Base-by-base conservation (phyloP, 495 filamentous ascomycete genomes). In the Jackrogersella multiformis region DNA sequence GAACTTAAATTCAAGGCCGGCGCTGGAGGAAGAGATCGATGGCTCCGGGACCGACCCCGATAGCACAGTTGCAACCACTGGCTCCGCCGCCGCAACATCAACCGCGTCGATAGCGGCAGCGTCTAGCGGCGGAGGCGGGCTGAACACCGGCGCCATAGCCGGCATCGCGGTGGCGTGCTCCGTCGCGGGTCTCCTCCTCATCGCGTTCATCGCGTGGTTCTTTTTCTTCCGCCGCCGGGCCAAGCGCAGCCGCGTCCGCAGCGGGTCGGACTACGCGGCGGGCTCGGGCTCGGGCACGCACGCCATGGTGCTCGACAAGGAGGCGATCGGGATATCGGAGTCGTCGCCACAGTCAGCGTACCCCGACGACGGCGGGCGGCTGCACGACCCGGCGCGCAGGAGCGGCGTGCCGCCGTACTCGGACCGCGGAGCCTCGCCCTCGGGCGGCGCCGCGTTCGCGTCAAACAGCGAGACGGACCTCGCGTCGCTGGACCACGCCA, bases 101-200 rank as follows among this genome's bases (percentile, higher is more conserved):
- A n/a, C n/a, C 4, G 9, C 26, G 15, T 3, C 45, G 7, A 16
- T 39, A 7, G 2, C 13, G 4, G 9, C 20, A 16, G 30, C 42
- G 6, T 20, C 34, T 0, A 61, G 45, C 1, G 9, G 24, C 0
- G 57, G 57, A n/a, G 72, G 73, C 16, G 32, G 32, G 1, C 64
- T 82, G 7, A 44, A 67, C 10, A 72, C 20, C 1, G 77, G 76
- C 51, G 77, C 78, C 46, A 76, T 80, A 55, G 74, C 73, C 24
- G 81, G 81, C 35, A 79, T 82, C 48, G 79, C 78, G 41, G 77
- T 82, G 5, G 81, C 64, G 12, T 73, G 71, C 56, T 69, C 56
- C 16, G 54, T 80, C 1, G 64, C 66, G 6, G 79, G 74, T 39
- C 71, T 83, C 3, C 48, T 71, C 26, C 26, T 80, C 55, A 48